Base-by-base conservation (phyloP, 1,139 yeast genomes). In the Meyerozyma athensensis region DNA sequence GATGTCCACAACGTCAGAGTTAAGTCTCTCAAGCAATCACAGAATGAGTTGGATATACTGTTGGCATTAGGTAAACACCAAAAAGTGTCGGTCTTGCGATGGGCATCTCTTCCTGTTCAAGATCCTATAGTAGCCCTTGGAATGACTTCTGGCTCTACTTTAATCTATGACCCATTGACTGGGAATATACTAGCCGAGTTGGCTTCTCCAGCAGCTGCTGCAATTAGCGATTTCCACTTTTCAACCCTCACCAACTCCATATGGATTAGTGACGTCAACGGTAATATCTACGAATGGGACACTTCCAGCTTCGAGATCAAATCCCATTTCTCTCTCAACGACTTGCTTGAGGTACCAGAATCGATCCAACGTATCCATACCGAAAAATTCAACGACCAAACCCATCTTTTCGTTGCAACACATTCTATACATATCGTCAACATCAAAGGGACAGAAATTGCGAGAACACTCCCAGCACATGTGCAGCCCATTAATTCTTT, bases 1-100 rank as follows among this genome's bases (percentile, higher is more conserved):
- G 95, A 87, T 54, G 69, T 80, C 7, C 92, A 86, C 53, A 79
- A 81, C 49, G 63, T 89, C 35, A 73, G 81, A 45, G 85, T 86
- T 3, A 81, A 76, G 48, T 71, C 85, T 6, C 61, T 77, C 6
- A 51, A 54, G 39, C 47, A 61, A 20, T 54, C 72, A 7, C 67
- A 63, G 35, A 49, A 70, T 10, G 50, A 68, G 17, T 59, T 69
- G 33, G 56, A 69, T 43, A 57, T 71, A 7, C 56, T 68, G 7
- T 65, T 75, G 36, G 70, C 70, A 19, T 65, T 86, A 36, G 86
- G 78, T 33, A 78, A 77, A 48, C 73, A 77, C 20, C 57, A 67
- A 33, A 66, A 66, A 45, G 72, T 81, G 23, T 69, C 77, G n/a
- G 56, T 68, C 31, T 46, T 86, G 39, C 52, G 68, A 19, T 86